Evolutionary conservation across 805 yeast species (phyloP), one percentile per base, ranked within the genome.

Genomic region (Lipomyces anomalus): DNA sequence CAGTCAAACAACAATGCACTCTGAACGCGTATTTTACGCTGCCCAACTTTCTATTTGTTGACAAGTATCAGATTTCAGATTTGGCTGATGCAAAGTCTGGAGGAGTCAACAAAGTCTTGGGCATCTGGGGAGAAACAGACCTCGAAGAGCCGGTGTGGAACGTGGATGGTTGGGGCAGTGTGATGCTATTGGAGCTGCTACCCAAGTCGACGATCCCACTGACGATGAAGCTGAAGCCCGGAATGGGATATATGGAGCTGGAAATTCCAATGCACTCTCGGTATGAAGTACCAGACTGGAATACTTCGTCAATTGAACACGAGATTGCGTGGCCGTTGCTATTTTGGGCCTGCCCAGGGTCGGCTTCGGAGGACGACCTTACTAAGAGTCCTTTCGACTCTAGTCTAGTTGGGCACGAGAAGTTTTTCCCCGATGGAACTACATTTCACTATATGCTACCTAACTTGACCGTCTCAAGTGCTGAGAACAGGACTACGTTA

Each of bases 111-210:
- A 57, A 49, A 9, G 51, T 50, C 57, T 22, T 52, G 57, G 24
- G 57, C 54, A 20, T 53, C 49, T 74, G 74, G 72, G 82, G 82
- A 2, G 77, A 74, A 42, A 64, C 69, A n/a, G 80, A 79, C 55
- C 61, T 78, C 21, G 84, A 78, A 53, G 68, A 70, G 28, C 84
- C 84, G 3, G 71, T 64, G 28, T 79, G 78, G 70, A 62, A 63
- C 23, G 65, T 67, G 5, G 47, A 55, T 2, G 55, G 64, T 21
- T 73, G 72, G 70, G 81, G 81, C 1, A 70, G 78, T 3, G 66
- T 69, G 36, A 68, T 69, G 18, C 56, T 78, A 18, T 63, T 75
- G 26, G 64, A 62, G 38, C 47, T 72, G 11, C 52, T 53, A n/a
- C 48, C 55, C 11, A n/a, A n/a, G n/a, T 40, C 48, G 43, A 53